Percentiles rank a stretch among this genome's conserved stretches.
phyloP scores from a whole-genome alignment of 1,139 yeast species.

The Hansenula sp. region DNA sequence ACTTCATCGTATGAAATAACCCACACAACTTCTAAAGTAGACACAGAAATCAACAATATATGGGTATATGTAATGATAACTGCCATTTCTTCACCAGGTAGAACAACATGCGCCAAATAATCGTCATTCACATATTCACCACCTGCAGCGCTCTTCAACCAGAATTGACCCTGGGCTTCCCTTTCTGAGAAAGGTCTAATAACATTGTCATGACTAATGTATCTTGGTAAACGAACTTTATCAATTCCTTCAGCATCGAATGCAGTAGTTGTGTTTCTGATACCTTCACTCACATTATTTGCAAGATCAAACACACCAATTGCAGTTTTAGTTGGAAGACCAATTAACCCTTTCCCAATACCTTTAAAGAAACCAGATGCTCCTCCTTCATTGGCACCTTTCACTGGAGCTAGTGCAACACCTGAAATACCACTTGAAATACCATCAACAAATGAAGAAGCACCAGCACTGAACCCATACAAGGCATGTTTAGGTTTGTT shows the following conservation, averaged over 20 bases:
- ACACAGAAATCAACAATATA: slow-evolving; percentile 67
- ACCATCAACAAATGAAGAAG: slow-evolving; percentile 84
- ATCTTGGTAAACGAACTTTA: slow-evolving; percentile 79
- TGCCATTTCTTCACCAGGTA: slow-evolving; percentile 77
- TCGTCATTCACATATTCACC: slow-evolving; percentile 69
- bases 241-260: slow-evolving; percentile 79
- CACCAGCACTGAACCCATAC: slow-evolving; percentile 85
- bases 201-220: slow-evolving; percentile 62
- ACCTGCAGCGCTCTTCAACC: slow-evolving; percentile 82
- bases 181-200: slow-evolving; percentile 72
- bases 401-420: slow-evolving; percentile 83
- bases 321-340: slow-evolving; percentile 94
- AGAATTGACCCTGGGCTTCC: slow-evolving; percentile 91
- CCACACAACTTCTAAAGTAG: slow-evolving; percentile 61
- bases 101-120: slow-evolving; percentile 79
- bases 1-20: slow-evolving; percentile 56
- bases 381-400: slow-evolving; percentile 84
- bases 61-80: slow-evolving; percentile 72
- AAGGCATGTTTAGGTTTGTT: slow-evolving; percentile 84
- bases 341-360: slow-evolving; percentile 89
- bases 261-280: slow-evolving; percentile 86
- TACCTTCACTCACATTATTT: slow-evolving; percentile 90
- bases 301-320: slow-evolving; percentile 94
- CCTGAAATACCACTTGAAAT: slow-evolving; percentile 87
- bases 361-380: slow-evolving; percentile 92